Conservation (phyloP, 805 yeast genomes). For the Lachancea lanzarotensis region DNA sequence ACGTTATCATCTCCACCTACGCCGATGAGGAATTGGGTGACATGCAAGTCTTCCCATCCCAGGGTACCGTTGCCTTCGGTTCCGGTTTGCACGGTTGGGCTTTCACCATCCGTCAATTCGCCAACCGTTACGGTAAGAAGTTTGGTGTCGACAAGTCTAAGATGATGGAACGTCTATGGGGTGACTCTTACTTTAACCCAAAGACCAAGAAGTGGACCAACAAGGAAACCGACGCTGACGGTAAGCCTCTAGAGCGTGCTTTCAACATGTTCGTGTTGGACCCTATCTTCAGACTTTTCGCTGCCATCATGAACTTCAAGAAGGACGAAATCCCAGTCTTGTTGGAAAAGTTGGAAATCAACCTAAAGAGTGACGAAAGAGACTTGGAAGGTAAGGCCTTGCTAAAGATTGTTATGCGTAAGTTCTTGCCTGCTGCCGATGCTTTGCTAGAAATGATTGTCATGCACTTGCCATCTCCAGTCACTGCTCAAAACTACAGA, state of each 20-base stretch:
- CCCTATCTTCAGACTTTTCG: constrained; percentile 96
- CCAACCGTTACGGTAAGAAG: constrained; percentile 96
- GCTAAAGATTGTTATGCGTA: constrained; percentile 97
- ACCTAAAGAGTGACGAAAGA: constrained; percentile 93
- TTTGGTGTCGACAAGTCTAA: constrained; percentile 97
- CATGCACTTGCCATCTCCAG: constrained; percentile 98
- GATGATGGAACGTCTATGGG: constrained; percentile 99
- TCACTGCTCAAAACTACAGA: constrained; percentile 98
- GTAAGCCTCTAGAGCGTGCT: constrained; percentile 95
- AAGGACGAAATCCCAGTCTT: constrained; percentile 91
- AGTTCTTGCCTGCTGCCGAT: constrained; percentile 99
- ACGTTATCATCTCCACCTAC: constrained; percentile 96
- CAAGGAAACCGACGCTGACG: constrained; percentile 93
- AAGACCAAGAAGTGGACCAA: constrained; percentile 99
- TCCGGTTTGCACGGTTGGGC: constrained; percentile 99
- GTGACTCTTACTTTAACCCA: constrained; percentile 99
- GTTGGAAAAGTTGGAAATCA: constrained; percentile 88
- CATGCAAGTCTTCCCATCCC: constrained; percentile 96
- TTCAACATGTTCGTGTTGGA: constrained; percentile 98
- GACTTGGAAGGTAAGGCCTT: constrained; percentile 98
- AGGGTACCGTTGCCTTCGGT: constrained; percentile 99
- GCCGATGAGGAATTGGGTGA: constrained; percentile 88
- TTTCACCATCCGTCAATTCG: constrained; percentile 98
- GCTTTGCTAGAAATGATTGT: constrained; percentile 98
- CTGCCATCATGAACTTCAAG: constrained; percentile 98